Evolutionary conservation across 2,329 filamentous ascomycete species (phyloP), one percentile per base, ranked within the genome.

Genomic region (Penicillium sp.): DNA sequence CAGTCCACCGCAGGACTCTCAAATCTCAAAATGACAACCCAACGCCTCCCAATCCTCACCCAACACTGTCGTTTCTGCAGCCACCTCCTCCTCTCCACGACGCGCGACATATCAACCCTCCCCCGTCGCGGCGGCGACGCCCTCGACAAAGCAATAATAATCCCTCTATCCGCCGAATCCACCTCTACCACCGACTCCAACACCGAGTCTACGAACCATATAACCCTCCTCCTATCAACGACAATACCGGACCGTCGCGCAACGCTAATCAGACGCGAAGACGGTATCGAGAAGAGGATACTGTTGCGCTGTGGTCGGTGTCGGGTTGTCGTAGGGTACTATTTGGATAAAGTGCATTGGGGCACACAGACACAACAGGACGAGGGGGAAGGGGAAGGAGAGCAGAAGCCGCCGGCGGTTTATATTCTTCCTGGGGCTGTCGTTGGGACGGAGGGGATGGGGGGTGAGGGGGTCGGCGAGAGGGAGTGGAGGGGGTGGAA

Each of bases 241-340:
- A 76, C 80, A 0, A 63, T 71, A 2, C 69, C 72, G 0, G 80
- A 83, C 51, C 66, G 72, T 1, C 77, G 76, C 35, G 67, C 79
- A 5, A 75, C 77, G 10, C 70, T 86, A 0, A 72, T 86, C 6
- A 72, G 79, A 1, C 74, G 80, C 10, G 77, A 79, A 55, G 81
- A 86, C 52, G 86, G 86, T 5, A 88, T 88, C 55, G 86, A 89
- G 73, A 88, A 86, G 73, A 71, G 86, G 16, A 74, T 79, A 50
- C 60, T 83, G 4, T 73, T 81, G 56, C 74, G 80, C 20, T 89
- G 86, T 69, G 78, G 74, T 11, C 71, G 85, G 50, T 89, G 86
- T 72, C 74, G 76, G 28, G 65, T 86, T 25, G 76, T 81, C 1
- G 74, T 87, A 40, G 86, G 82, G 25, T 89, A 89, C 72, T 76